Evolutionary conservation across 345 rosid genomes (phyloP).

Genomic region (Linum trigynum): DNA sequence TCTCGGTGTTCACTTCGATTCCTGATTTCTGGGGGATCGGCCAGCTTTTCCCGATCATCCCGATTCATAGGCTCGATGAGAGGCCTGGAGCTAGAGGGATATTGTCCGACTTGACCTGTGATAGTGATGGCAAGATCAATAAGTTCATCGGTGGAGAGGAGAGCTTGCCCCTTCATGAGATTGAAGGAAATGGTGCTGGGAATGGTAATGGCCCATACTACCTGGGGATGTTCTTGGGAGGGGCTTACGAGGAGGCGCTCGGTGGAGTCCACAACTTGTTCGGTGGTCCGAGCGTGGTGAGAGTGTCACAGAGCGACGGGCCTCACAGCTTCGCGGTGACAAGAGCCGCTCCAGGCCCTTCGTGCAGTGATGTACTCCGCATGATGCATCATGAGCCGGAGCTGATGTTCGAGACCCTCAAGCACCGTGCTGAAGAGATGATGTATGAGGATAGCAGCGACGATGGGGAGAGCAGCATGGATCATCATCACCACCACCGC

Average conservation of each 20-base stretch:
- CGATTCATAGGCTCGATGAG: slow-evolving; percentile 70
- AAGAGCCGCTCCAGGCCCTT: slow-evolving; percentile 70
- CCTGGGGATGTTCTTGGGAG: slow-evolving; percentile 96
- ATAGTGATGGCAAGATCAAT: slow-evolving; percentile 84
- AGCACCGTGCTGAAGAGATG: slow-evolving; percentile 71
- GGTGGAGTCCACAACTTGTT: slow-evolving; percentile 95
- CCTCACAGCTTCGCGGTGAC: slow-evolving; percentile 91
- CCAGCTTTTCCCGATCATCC: slow-evolving; percentile 84
- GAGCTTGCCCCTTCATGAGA: slow-evolving; percentile 81
- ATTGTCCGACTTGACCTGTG: slow-evolving; percentile 85
- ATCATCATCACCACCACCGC: slow-evolving; percentile 16
- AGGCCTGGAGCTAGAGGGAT: slow-evolving; percentile 62
- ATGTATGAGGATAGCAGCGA: slow-evolving; percentile 20
- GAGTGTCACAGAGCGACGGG: slow-evolving; percentile 82
- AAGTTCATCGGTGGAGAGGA: slow-evolving; percentile 86
- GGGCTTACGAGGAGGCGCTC: slow-evolving; percentile 98
- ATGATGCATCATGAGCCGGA: slow-evolving; percentile 94
- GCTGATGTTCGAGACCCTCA: slow-evolving; percentile 86
- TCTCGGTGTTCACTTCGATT: slow-evolving; percentile 86
- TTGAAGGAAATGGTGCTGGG: slow-evolving; percentile 34
- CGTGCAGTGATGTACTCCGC: slow-evolving; percentile 83
- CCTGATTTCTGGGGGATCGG: slow-evolving; percentile 97
- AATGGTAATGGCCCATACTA: slow-evolving; percentile 38
- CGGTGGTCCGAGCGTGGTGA: slow-evolving; percentile 85
- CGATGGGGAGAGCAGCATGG: slow-evolving; percentile 14